Conservation (phyloP, 1,284 basidiomycete genomes). For the Trichosporon coremiiforme region DNA sequence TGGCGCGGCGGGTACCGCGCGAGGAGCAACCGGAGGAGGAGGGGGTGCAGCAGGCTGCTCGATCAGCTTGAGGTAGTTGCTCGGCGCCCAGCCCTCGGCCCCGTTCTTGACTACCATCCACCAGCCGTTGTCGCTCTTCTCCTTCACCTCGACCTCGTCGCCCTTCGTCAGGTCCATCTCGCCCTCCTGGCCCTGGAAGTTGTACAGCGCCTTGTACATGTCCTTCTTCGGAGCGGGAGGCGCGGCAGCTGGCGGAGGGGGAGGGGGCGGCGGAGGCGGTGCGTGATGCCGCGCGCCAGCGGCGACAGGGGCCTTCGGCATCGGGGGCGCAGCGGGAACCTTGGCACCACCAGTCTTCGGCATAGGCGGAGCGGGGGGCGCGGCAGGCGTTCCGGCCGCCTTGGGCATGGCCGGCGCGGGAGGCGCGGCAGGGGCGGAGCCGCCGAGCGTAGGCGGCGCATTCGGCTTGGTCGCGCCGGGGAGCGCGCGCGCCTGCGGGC, state of each 20-base stretch:
- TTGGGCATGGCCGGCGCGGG: constrained; percentile 5
- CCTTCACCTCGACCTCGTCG: constrained; percentile 85
- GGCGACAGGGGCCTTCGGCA: constrained; percentile 27
- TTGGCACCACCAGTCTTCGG: constrained; percentile 19
- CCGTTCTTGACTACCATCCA: constrained; percentile 90
- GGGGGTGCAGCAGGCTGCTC: constrained; percentile 64
- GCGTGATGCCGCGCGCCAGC: constrained; percentile 43
- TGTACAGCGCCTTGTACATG: constrained; percentile 81
- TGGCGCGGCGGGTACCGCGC: constrained; percentile 57
- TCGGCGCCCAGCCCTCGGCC: constrained; percentile 90
- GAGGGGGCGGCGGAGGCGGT: constrained; percentile 62
- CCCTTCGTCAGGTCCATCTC: constrained; percentile 90
- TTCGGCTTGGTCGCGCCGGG: constrained; percentile 55
- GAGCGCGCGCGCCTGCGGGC: constrained; percentile 51
- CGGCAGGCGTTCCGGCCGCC: constrained; percentile 1
- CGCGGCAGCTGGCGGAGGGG: constrained; percentile 62
- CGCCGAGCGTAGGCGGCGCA: constrained; percentile 47
- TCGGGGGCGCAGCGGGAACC: background rate
- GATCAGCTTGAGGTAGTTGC: constrained; percentile 85
- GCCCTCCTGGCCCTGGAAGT: constrained; percentile 85
- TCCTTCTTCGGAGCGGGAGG: constrained; percentile 69
- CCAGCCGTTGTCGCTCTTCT: constrained; percentile 95
- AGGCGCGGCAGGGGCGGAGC: background rate
- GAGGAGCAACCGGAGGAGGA: constrained; percentile 64
- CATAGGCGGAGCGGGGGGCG: constrained; percentile 8